These are phyloP conservation scores for Curvularia sp. DNA, from an alignment of 2,329 filamentous ascomycete genomes.

Conservation along the genomic window DNA sequence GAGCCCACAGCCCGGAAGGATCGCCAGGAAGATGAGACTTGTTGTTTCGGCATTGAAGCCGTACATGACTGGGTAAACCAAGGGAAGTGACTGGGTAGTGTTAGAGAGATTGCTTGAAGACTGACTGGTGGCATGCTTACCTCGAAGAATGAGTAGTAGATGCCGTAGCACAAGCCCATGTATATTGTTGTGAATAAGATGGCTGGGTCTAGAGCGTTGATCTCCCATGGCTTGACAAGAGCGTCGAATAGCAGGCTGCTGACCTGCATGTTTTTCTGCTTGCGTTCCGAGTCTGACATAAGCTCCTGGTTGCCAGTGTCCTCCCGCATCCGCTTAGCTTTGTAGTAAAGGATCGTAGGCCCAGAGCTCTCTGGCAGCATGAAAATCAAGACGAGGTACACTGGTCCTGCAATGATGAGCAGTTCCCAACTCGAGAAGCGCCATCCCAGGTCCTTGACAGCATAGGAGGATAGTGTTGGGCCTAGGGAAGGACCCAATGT, in stretches of 20 bases:
- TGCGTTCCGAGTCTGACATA: slow-evolving; percentile 80
- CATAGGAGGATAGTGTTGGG: slow-evolving; percentile 73
- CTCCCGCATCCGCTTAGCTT: slow-evolving; percentile 76
- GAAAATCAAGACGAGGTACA: slow-evolving; percentile 78
- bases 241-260: slow-evolving; percentile 58
- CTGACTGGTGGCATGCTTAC: slow-evolving; percentile 35
- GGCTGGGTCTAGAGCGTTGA: slow-evolving; percentile 82
- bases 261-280: slow-evolving; percentile 55
- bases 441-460: slow-evolving; percentile 74
- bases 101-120: neutral
- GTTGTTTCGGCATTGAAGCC: slow-evolving; percentile 74
- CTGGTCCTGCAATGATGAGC: slow-evolving; percentile 73
- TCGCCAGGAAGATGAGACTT: slow-evolving; percentile 82
- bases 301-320: slow-evolving; percentile 69
- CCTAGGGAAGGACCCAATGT: slow-evolving; percentile 68
- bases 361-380: slow-evolving; percentile 87
- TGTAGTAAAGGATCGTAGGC: slow-evolving; percentile 61
- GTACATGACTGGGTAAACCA: slow-evolving; percentile 78
- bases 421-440: slow-evolving; percentile 87
- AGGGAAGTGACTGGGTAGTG: slow-evolving; percentile 52
- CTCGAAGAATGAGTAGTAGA: slow-evolving; percentile 78
- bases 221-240: slow-evolving; percentile 78
- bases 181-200: slow-evolving; percentile 83
- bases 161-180: slow-evolving; percentile 79
- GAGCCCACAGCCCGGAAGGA: slow-evolving; percentile 73